Percentiles rank a stretch among this genome's conserved stretches.
These are phyloP conservation scores for Myxozyma mucilagina DNA, from an alignment of 805 yeast species.

Conservation along the genomic window DNA sequence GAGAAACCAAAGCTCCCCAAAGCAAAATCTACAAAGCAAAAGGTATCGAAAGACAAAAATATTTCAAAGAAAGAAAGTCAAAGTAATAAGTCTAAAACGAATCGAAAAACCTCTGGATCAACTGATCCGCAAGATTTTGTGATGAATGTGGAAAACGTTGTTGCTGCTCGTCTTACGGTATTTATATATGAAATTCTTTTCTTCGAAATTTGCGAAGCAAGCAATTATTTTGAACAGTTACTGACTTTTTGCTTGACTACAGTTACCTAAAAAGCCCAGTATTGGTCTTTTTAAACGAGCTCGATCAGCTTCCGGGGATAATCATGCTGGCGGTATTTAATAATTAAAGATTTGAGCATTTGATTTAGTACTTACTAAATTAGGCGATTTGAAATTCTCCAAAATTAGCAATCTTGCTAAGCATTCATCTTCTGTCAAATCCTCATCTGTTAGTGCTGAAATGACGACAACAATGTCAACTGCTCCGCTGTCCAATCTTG, in stretches of 20 bases:
- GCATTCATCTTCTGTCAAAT: not conserved
- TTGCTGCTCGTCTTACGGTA: constrained; percentile 5
- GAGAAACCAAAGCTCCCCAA: not conserved
- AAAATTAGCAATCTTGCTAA: constrained; percentile 1
- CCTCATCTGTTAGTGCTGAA: not conserved
- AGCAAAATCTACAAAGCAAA: not conserved
- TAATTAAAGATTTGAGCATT: not conserved
- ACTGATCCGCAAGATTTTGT: not conserved
- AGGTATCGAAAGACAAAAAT: no score
- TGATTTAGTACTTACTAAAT: not conserved
- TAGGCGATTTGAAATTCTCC: constrained; percentile 2
- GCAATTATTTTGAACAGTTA: not conserved
- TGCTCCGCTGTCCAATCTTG: not conserved
- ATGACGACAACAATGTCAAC: not conserved
- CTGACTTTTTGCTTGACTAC: not conserved
- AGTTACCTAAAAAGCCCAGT: not conserved
- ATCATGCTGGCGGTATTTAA: not conserved
- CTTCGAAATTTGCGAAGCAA: not conserved
- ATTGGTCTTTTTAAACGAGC: not conserved
- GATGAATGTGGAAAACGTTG: not conserved
- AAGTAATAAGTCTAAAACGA: not conserved
- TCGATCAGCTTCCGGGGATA: not conserved
- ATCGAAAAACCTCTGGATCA: not conserved
- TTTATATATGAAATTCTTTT: not conserved
- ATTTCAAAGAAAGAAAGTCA: not conserved